These are phyloP conservation scores for Colletotrichum sp. DNA, from an alignment of 2,329 filamentous ascomycete genomes.

Conservation along the genomic window DNA sequence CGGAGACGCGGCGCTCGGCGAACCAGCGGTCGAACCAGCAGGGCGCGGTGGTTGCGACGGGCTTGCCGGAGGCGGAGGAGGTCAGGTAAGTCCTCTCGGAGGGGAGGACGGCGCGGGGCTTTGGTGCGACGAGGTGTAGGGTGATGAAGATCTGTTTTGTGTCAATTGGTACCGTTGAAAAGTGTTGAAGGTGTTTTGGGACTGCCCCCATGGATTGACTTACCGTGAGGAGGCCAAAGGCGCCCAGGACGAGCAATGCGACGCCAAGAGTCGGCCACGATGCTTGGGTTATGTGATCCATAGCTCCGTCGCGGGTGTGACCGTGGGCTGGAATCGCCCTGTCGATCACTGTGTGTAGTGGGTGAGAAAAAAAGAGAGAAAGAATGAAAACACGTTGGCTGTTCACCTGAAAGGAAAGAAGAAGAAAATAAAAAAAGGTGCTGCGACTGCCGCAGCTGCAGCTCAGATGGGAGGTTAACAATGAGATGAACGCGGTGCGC, in stretches of 20 bases:
- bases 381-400: not conserved
- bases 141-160: slow-evolving; percentile 60
- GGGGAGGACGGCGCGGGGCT: slow-evolving; percentile 73
- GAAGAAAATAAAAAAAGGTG: not conserved
- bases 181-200: not conserved
- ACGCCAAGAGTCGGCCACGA: slow-evolving; percentile 16
- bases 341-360: not conserved
- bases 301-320: not conserved
- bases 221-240: slow-evolving; percentile 4
- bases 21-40: slow-evolving; percentile 88
- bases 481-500: not conserved
- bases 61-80: slow-evolving; percentile 64
- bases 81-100: slow-evolving; percentile 90
- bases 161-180: not conserved
- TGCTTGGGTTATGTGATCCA: slow-evolving; percentile 10
- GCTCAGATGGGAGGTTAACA: not conserved
- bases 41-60: slow-evolving; percentile 62
- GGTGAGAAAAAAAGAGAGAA: not conserved
- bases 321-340: not conserved
- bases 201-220: not conserved
- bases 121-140: slow-evolving; percentile 79
- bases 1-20: slow-evolving; percentile 60
- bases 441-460: slow-evolving; percentile 14
- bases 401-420: not conserved
- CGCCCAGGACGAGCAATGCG: not conserved